Evolutionary conservation across 768 basidiomycete species (phyloP).

Genomic region (Lentinula sp.): DNA sequence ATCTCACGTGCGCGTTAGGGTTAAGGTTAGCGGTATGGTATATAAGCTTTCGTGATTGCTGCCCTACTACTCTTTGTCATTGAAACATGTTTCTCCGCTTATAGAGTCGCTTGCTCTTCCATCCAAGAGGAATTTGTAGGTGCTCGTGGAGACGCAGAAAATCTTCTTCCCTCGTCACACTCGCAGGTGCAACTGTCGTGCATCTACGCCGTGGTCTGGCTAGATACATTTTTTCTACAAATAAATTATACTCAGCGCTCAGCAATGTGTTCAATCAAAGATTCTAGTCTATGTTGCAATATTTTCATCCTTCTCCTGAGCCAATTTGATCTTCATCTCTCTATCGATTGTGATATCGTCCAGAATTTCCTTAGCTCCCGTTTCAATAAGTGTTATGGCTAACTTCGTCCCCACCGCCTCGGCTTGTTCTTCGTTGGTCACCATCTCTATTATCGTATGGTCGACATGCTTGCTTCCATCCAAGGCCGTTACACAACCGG

Average conservation of each 20-base stretch:
- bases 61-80: slow-evolving; percentile 21
- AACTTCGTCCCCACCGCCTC: slow-evolving; percentile 64
- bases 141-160: slow-evolving; percentile 68
- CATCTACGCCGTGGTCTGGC: slow-evolving; percentile 1
- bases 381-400: slow-evolving; percentile 56
- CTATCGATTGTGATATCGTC: slow-evolving; percentile 77
- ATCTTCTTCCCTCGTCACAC: slow-evolving; percentile 19
- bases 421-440: slow-evolving; percentile 51
- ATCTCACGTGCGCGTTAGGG: slow-evolving; percentile 3
- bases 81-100: slow-evolving; percentile 42
- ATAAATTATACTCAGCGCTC: neutral
- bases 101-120: slow-evolving; percentile 67
- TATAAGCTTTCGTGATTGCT: slow-evolving; percentile 18
- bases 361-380: slow-evolving; percentile 75
- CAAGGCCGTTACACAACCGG: slow-evolving; percentile 81
- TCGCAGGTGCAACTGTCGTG: neutral
- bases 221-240: slow-evolving; percentile 3
- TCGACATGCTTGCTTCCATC: slow-evolving; percentile 71
- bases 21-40: slow-evolving; percentile 6
- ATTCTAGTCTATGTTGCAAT: neutral
- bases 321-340: slow-evolving; percentile 37
- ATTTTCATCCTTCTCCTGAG: slow-evolving; percentile 23
- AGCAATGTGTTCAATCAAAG: neutral
- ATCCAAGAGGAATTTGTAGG: slow-evolving; percentile 42
- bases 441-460: slow-evolving; percentile 45